Evolutionary conservation across 495 filamentous ascomycete species (phyloP).

Genomic region (Aspergillus funiculosus): DNA sequence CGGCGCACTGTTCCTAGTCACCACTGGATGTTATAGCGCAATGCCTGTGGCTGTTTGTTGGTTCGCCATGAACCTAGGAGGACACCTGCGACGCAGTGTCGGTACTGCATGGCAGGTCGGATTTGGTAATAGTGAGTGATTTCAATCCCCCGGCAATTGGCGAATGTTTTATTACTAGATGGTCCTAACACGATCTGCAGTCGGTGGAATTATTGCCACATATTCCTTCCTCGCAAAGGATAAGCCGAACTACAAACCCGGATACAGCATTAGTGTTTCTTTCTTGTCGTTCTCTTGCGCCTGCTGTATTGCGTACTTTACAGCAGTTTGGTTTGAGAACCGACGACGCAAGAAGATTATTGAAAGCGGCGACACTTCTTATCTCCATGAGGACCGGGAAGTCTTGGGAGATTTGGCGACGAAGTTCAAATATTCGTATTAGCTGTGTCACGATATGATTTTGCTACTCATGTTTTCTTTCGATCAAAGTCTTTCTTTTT

Average conservation of each 20-base stretch:
- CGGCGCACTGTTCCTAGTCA: constrained; percentile 66
- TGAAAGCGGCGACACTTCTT: constrained; percentile 18
- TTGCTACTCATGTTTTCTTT: neutral
- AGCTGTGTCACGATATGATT: neutral
- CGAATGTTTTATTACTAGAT: neutral
- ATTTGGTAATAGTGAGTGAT: constrained; percentile 70
- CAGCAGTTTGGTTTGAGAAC: constrained; percentile 60
- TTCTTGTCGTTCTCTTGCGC: constrained; percentile 64
- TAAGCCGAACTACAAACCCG: constrained; percentile 57
- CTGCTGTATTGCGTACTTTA: constrained; percentile 55
- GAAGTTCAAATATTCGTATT: constrained; percentile 39
- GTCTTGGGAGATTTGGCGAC: constrained; percentile 37
- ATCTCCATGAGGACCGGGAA: constrained; percentile 29
- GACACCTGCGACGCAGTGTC: constrained; percentile 76
- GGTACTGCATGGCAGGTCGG: constrained; percentile 86
- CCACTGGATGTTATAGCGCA: constrained; percentile 56
- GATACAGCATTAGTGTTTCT: constrained; percentile 71
- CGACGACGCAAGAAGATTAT: constrained; percentile 45
- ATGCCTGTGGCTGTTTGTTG: constrained; percentile 87
- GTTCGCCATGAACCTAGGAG: constrained; percentile 89
- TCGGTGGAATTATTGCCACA: constrained; percentile 83
- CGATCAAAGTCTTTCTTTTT: neutral
- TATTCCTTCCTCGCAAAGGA: constrained; percentile 73
- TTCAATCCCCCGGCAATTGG: constrained; percentile 44
- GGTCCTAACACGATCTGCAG: constrained; percentile 19